Conservation (phyloP, 306 rosid species). For the Arachis stenosperma region DNA sequence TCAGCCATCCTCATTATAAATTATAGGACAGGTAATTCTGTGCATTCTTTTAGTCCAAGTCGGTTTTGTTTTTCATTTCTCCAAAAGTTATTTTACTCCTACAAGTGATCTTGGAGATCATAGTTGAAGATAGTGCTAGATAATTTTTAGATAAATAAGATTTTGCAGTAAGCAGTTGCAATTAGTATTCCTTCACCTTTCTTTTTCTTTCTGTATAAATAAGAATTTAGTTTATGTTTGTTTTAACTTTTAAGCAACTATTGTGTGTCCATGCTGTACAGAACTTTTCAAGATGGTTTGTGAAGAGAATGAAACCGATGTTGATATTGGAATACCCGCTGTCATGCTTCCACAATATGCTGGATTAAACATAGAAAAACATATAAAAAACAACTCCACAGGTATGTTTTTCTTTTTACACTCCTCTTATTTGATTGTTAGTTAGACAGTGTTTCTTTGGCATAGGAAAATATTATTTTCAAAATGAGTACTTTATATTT, state of each 20-base stretch:
- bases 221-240: neutral
- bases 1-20: conserved; percentile 94
- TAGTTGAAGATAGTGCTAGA: conserved; percentile 30
- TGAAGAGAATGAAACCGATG: conserved; percentile 73
- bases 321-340: conserved; percentile 79
- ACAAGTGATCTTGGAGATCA: conserved; percentile 3
- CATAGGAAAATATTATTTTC: conserved; percentile 13
- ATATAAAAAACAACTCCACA: conserved; percentile 56
- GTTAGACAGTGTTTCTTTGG: conserved; percentile 10
- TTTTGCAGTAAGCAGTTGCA: conserved; percentile 11
- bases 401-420: conserved; percentile 51
- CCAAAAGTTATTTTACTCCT: conserved; percentile 5
- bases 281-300: conserved; percentile 99
- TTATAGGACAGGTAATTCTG: conserved; percentile 65
- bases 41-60: conserved; percentile 23
- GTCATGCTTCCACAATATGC: conserved; percentile 96
- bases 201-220: neutral
- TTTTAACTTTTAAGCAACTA: conserved; percentile 31
- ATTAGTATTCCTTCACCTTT: neutral
- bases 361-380: conserved; percentile 67
- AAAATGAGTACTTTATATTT: conserved; percentile 21
- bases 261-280: conserved; percentile 41
- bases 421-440: conserved; percentile 26
- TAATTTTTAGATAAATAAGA: conserved; percentile 9
- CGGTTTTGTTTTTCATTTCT: conserved; percentile 19